Evolutionary conservation across 208 protist genomes (phyloP).

Genomic region (Porcisia hertigi): DNA sequence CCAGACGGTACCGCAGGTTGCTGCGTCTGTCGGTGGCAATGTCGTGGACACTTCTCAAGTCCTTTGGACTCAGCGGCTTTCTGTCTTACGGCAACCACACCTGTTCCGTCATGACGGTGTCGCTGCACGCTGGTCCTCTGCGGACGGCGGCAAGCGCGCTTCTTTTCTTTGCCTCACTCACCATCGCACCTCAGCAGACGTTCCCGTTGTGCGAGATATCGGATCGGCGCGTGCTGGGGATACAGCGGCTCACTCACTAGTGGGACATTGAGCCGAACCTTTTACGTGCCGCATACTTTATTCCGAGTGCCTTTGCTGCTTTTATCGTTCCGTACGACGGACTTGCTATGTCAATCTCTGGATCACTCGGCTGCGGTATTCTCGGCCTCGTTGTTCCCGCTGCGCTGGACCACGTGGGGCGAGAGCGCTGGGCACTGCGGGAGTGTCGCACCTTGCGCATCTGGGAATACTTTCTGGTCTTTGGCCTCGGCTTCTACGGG

Average conservation of each 20-base stretch:
- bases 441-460: conserved; percentile 36
- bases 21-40: conserved; percentile 39
- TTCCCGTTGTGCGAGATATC: conserved; percentile 60
- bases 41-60: conserved; percentile 29
- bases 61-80: conserved; percentile 53
- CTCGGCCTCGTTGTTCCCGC: conserved; percentile 53
- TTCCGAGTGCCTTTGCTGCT: conserved; percentile 36
- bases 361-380: conserved; percentile 51
- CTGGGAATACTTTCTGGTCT: conserved; percentile 48
- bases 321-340: conserved; percentile 59
- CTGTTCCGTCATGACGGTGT: conserved; percentile 63
- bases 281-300: conserved; percentile 37
- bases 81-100: conserved; percentile 48
- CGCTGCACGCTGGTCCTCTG: conserved; percentile 41
- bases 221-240: conserved; percentile 51
- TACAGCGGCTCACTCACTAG: conserved; percentile 40
- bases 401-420: conserved; percentile 52
- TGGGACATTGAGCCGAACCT: conserved; percentile 48
- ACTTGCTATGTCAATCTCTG: conserved; percentile 55
- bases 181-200: conserved; percentile 53
- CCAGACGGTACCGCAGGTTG: conserved; percentile 37
- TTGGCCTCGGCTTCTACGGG: conserved; percentile 58
- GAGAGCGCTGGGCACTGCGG: conserved; percentile 35
- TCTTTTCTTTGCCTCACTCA: conserved; percentile 54
- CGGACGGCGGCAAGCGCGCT: conserved; percentile 50